These are phyloP conservation scores for Trichoderma arundinaceum DNA, from an alignment of 2,329 filamentous ascomycete species.

Conservation along the genomic window DNA sequence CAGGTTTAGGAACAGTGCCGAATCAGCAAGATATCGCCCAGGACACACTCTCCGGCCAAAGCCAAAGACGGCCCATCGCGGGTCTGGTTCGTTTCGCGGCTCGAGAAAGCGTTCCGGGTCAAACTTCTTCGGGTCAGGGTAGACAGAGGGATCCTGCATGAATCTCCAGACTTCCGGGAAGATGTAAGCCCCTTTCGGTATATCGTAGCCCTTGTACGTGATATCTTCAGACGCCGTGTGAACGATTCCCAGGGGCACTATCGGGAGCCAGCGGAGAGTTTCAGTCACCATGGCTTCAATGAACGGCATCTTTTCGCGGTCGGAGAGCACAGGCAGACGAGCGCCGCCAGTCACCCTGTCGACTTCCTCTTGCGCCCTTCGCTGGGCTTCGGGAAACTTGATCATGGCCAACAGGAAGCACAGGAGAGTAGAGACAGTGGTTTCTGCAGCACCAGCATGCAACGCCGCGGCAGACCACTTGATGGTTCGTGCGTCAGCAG, in stretches of 20 bases:
- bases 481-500: constrained; percentile 7
- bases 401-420: constrained; percentile 30
- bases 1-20: constrained; percentile 11
- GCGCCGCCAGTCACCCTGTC: constrained; percentile 36
- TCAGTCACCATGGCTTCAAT: constrained; percentile 39
- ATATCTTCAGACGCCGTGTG: constrained; percentile 10
- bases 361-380: constrained; percentile 33
- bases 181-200: constrained; percentile 19
- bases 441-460: constrained; percentile 29
- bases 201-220: constrained; percentile 15
- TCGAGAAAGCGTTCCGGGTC: constrained; percentile 22
- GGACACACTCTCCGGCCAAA: constrained; percentile 26
- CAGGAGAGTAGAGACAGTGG: constrained; percentile 4
- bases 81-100: constrained; percentile 25
- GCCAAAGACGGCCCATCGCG: neutral
- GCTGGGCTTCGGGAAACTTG: constrained; percentile 29
- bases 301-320: constrained; percentile 37
- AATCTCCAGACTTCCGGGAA: neutral
- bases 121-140: neutral
- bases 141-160: neutral
- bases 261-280: constrained; percentile 33
- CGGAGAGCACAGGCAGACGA: constrained; percentile 28
- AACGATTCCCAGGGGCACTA: neutral
- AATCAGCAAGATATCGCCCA: constrained; percentile 11
- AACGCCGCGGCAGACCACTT: constrained; percentile 7